Evolutionary conservation across 352 stramenopile species (phyloP), one percentile per base, ranked within the genome.

Genomic region (Globisporangium takayamanum): DNA sequence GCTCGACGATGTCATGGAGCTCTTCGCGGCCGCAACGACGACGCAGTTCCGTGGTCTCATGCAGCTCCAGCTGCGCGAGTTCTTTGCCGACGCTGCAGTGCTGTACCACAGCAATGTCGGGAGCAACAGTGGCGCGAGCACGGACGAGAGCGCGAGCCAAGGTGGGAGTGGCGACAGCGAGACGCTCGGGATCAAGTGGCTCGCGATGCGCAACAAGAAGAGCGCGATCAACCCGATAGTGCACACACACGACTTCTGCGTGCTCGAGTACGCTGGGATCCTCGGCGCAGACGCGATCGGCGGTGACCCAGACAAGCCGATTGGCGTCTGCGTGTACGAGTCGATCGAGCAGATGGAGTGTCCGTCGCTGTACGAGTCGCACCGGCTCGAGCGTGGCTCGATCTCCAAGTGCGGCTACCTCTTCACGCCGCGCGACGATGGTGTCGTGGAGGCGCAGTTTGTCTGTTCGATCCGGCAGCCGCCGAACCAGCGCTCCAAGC

Each of bases 391-490:
- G 55, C 78, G 83, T 30, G 75, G 75, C 14, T 81, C 78, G 30
- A 73, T 93, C 58, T 89, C 83, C 58, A 88, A 88, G 63, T 93
- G 83, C 58, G 83, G 83, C 44, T 91, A 84, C 61, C 51, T 93
- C 22, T 93, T 93, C 73, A 71, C 64, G 28, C 83, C 80, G 0
- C 68, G 73, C n/a, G 73, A 85, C 10, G 76, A 79, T 15, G 71
- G 73, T 30, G 70, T 80, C 22, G 70, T 93, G 1, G 83, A 93
- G 59, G 83, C 77, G 39, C 83, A 80, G 46, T 93, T 93, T 47
- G 76, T 89, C 12, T 89, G 80, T 62, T 89, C 78, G 50, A 87
- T 93, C 48, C 83, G 83, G 11, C 83, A 93, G 64, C 83, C 83
- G 25, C 83, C 80, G 25, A 79, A 77, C 55, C 67, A 74, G 26